A percentile compares a stretch with the other conserved stretches of the same genome.
Conservation (phyloP, 352 stramenopile species). For the Thalassiosira exigua region DNA sequence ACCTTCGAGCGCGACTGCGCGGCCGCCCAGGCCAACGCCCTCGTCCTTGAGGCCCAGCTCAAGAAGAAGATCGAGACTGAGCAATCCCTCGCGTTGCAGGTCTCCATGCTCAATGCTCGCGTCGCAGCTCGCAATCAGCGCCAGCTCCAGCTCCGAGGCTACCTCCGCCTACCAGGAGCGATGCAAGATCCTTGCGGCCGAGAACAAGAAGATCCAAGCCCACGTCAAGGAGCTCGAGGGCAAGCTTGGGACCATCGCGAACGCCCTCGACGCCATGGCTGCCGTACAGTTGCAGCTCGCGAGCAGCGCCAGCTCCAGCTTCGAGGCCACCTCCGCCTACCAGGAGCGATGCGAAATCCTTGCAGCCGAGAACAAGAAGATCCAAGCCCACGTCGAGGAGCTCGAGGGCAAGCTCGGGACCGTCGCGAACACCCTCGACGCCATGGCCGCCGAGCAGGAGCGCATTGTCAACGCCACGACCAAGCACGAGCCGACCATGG, state of each 20-base stretch:
- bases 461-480: constrained; percentile 57
- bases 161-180: constrained; percentile 32
- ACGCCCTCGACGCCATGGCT: constrained; percentile 63
- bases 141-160: constrained; percentile 34
- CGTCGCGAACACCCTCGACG: constrained; percentile 63
- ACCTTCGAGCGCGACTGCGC: constrained; percentile 56
- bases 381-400: constrained; percentile 53
- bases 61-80: no score
- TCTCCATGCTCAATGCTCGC: constrained; percentile 68
- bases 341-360: constrained; percentile 51
- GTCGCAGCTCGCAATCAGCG: no score
- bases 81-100: constrained; percentile 64
- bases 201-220: constrained; percentile 55
- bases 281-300: constrained; percentile 60
- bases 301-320: constrained; percentile 36
- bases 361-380: constrained; percentile 52
- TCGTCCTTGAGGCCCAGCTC: constrained; percentile 67
- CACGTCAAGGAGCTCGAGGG: constrained; percentile 62
- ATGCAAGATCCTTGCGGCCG: constrained; percentile 53
- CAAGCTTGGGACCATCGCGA: constrained; percentile 64
- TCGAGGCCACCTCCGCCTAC: constrained; percentile 31
- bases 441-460: constrained; percentile 65
- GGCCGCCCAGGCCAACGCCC: constrained; percentile 52
- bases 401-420: constrained; percentile 67
- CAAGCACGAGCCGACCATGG: constrained; percentile 64